Conservation (phyloP, 129 eudicot genomes). For the Escallonia herrerae region DNA sequence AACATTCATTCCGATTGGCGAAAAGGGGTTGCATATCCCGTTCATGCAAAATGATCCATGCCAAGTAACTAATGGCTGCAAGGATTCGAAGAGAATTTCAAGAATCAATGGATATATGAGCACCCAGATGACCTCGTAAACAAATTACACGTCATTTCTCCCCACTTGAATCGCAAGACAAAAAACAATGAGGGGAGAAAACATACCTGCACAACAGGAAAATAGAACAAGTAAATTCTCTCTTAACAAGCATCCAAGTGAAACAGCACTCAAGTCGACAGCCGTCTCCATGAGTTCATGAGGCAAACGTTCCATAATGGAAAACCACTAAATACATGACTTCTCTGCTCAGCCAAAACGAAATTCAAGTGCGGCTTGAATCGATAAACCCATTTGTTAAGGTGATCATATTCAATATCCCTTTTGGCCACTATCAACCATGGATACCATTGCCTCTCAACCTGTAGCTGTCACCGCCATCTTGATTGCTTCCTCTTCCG, state of each 20-base stretch:
- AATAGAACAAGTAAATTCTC: constrained; percentile 8
- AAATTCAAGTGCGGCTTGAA: constrained; percentile 6
- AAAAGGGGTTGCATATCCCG: too few species aligned
- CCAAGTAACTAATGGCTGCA: too few species aligned
- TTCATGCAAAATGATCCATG: too few species aligned
- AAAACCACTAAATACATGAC: constrained; percentile 12
- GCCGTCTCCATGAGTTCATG: constrained; percentile 6
- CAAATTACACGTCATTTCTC: neutral
- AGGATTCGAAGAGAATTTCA: too few species aligned
- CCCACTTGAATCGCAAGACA: constrained; percentile 9
- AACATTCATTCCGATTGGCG: too few species aligned
- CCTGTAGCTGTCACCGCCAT: constrained; percentile 26
- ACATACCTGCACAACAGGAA: constrained; percentile 5
- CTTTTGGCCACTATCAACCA: constrained; percentile 6
- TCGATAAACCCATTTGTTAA: neutral
- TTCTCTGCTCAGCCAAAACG: constrained; percentile 6
- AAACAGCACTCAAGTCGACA: constrained; percentile 20
- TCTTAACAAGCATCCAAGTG: neutral
- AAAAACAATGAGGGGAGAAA: constrained; percentile 1
- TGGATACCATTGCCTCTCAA: constrained; percentile 46
- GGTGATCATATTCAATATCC: neutral
- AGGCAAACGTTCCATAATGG: constrained; percentile 13
- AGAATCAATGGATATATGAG: too few species aligned
- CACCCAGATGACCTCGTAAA: neutral
- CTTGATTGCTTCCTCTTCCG: constrained; percentile 25